A percentile compares a stretch with the other conserved stretches of the same genome.
Evolutionary conservation across 768 basidiomycete genomes (phyloP).

Genomic region (Naganishia kalamii): DNA sequence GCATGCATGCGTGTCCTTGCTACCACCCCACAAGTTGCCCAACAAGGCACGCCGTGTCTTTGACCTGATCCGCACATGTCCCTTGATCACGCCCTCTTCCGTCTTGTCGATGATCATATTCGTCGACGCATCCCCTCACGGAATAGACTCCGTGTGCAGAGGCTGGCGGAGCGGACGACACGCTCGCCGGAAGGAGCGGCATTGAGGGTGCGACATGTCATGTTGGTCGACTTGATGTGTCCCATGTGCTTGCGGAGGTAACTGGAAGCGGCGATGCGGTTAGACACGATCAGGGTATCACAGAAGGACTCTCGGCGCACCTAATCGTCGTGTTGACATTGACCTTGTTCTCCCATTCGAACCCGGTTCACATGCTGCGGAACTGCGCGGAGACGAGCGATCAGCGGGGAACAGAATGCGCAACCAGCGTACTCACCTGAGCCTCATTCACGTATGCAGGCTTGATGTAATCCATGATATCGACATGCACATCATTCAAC

Average conservation of each 20-base stretch:
- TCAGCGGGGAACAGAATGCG: conserved; percentile 1
- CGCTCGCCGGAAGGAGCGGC: conserved; percentile 85
- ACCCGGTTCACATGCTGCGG: conserved; percentile 98
- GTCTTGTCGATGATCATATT: conserved; percentile 88
- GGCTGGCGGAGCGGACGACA: conserved; percentile 91
- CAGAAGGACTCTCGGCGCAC: conserved; percentile 49
- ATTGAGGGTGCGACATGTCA: conserved; percentile 90
- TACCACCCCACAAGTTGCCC: too few relatives aligned
- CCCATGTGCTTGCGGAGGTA: conserved; percentile 82
- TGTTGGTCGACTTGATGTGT: conserved; percentile 91
- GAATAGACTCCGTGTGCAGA: conserved; percentile 90
- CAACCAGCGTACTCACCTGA: conserved; percentile 55
- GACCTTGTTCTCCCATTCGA: conserved; percentile 99
- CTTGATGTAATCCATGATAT: conserved; percentile 98
- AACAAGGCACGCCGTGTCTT: conserved; percentile 96
- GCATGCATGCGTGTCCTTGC: too few relatives aligned
- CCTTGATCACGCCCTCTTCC: conserved; percentile 71
- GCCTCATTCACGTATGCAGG: conserved; percentile 92
- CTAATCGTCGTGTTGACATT: conserved; percentile 79
- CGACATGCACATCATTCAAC: conserved; percentile 92
- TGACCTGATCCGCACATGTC: conserved; percentile 90
- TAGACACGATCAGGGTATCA: background rate
- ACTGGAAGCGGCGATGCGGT: conserved; percentile 46
- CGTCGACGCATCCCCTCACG: conserved; percentile 96
- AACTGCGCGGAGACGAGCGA: conserved; percentile 23